Percentiles rank a stretch among this genome's conserved stretches.
These are phyloP conservation scores for Monascus purpureus DNA, from an alignment of 495 filamentous ascomycete genomes.

Conservation along the genomic window DNA sequence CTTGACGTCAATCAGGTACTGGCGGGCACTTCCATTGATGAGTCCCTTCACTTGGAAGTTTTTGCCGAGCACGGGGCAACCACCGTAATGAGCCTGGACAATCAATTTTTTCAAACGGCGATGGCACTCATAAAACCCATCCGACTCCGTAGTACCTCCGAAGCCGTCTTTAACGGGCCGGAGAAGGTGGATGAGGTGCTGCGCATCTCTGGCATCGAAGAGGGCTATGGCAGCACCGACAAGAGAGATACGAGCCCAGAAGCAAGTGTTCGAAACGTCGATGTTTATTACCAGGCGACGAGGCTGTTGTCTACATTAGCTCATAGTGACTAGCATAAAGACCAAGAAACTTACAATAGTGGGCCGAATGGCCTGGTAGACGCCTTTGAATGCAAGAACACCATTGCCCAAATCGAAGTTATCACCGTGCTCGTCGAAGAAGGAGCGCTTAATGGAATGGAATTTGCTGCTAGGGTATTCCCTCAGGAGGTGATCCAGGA, in stretches of 20 bases:
- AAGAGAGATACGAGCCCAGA: slow-evolving; percentile 22
- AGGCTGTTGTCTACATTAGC: slow-evolving; percentile 15
- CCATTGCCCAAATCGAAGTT: slow-evolving; percentile 35
- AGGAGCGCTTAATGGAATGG: slow-evolving; percentile 59
- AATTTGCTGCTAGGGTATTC: slow-evolving; percentile 52
- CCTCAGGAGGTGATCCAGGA: slow-evolving; percentile 79
- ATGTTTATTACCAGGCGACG: slow-evolving; percentile 62
- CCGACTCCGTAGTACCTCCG: slow-evolving; percentile 10
- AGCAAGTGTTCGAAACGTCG: slow-evolving; percentile 38
- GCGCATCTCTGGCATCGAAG: slow-evolving; percentile 8
- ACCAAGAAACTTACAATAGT: slow-evolving; percentile 32
- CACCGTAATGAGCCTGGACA: slow-evolving; percentile 50
- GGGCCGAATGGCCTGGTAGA: slow-evolving; percentile 67
- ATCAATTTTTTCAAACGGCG: slow-evolving; percentile 47
- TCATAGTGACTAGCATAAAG: not conserved
- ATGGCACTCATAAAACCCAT: slow-evolving; percentile 11
- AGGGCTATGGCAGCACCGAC: slow-evolving; percentile 17
- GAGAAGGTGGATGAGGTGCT: slow-evolving; percentile 10
- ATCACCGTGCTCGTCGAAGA: slow-evolving; percentile 37
- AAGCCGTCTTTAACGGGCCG: slow-evolving; percentile 9
- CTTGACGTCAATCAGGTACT: slow-evolving; percentile 42
- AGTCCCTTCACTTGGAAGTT: slow-evolving; percentile 53
- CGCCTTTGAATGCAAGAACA: slow-evolving; percentile 68
- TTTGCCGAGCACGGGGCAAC: slow-evolving; percentile 26
- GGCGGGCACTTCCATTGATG: slow-evolving; percentile 36